phyloP scores from a whole-genome alignment of 208 protist species.

The Trypanosoma brucei region DNA sequence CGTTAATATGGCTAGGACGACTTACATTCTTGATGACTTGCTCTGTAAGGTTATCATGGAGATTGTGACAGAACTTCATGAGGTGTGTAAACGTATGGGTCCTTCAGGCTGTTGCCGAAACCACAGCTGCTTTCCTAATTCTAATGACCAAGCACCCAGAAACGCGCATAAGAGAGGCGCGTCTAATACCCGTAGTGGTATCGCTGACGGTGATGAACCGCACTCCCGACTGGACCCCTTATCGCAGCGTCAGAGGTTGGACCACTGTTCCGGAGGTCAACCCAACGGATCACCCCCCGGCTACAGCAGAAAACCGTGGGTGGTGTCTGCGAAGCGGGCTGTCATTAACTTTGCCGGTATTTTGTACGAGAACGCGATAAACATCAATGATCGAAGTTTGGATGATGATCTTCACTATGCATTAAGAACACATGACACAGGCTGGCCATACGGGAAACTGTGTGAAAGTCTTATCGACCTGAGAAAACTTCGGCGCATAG shows the following conservation, averaged over 20 bases:
- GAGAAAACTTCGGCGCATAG: constrained; percentile 52
- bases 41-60: constrained; percentile 63
- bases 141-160: background rate
- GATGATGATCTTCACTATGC: constrained; percentile 55
- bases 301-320: constrained; percentile 42
- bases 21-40: constrained; percentile 37
- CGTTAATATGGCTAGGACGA: constrained; percentile 20
- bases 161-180: background rate
- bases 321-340: constrained; percentile 21
- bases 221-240: constrained; percentile 5
- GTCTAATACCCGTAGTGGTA: background rate
- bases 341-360: constrained; percentile 42
- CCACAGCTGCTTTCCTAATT: background rate
- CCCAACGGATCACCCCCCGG: constrained; percentile 4
- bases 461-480: constrained; percentile 75
- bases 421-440: constrained; percentile 38
- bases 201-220: constrained; percentile 5
- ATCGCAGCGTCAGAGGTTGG: constrained; percentile 22
- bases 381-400: constrained; percentile 41
- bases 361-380: constrained; percentile 24
- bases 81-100: constrained; percentile 33
- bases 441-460: constrained; percentile 55
- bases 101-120: background rate
- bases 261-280: background rate
- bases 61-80: constrained; percentile 61